A percentile compares a stretch with the other conserved stretches of the same genome.
These are phyloP conservation scores for Fusarium acutatum DNA, from an alignment of 2,329 filamentous ascomycete species.

Conservation along the genomic window DNA sequence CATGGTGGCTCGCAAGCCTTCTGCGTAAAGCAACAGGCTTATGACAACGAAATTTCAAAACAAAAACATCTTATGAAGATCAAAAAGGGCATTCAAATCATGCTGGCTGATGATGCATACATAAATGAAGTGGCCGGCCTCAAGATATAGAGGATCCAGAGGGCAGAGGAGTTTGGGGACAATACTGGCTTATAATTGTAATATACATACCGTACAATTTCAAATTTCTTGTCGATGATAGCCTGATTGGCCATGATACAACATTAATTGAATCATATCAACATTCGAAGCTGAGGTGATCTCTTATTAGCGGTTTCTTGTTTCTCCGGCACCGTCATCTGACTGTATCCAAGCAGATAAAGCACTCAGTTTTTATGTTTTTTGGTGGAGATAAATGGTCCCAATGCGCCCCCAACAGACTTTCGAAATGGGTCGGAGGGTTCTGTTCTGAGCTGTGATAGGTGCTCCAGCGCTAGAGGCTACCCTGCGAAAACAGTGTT, in stretches of 20 bases:
- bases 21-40: slow-evolving; percentile 25
- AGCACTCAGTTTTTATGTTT: neutral
- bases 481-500: slow-evolving; percentile 14
- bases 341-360: slow-evolving; percentile 1
- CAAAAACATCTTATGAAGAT: slow-evolving; percentile 25
- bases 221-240: slow-evolving; percentile 7
- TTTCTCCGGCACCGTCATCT: slow-evolving; percentile 25
- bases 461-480: slow-evolving; percentile 3
- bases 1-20: slow-evolving; percentile 91
- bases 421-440: slow-evolving; percentile 24
- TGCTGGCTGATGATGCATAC: slow-evolving; percentile 33
- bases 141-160: slow-evolving; percentile 25
- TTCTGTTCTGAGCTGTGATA: slow-evolving; percentile 23
- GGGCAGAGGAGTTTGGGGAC: slow-evolving; percentile 32
- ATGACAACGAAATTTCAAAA: slow-evolving; percentile 10
- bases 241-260: neutral
- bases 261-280: neutral
- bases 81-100: slow-evolving; percentile 12
- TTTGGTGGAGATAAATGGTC: slow-evolving; percentile 33
- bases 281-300: neutral
- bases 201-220: slow-evolving; percentile 35
- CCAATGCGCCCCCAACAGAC: slow-evolving; percentile 41
- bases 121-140: slow-evolving; percentile 31
- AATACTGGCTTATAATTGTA: slow-evolving; percentile 43
- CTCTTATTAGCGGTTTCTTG: slow-evolving; percentile 5